Evolutionary conservation across 805 yeast genomes (phyloP), one percentile per base, ranked within the genome.

Genomic region (Yarrowia sp.): DNA sequence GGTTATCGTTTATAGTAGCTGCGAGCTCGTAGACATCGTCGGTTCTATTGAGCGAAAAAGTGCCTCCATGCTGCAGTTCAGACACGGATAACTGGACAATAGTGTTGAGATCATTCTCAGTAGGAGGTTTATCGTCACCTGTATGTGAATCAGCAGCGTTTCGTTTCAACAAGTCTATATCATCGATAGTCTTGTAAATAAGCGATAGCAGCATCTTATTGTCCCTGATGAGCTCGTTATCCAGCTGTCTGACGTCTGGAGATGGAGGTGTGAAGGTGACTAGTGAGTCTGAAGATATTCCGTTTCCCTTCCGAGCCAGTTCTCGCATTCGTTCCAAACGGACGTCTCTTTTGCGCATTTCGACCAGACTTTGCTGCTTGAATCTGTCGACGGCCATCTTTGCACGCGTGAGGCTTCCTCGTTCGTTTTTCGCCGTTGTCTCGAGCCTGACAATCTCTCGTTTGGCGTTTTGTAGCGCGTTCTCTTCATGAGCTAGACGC

Each of bases 261-360:
- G 48, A 67, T 63, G 46, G 73, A 46, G 61, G 71, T 67, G 68
- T 64, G 59, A 19, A 61, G 32, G 69, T 66, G 58, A 5, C 71
- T 56, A 36, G 69, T 52, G n/a, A 72, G 64, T 38, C 74, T 71
- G 41, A 70, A 46, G n/a, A 71, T 68, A 19, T 68, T 70, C 5
- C 40, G 40, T 15, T 64, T 11, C 58, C 48, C 14, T 56, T 41
- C 12, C 58, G 59, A 8, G 72, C 40, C 40, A 74, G 70, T n/a
- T 72, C 73, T 43, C 70, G 71, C 55, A 73, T 52, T 35, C 69
- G 26, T 9, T 70, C 70, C 26, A 73, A 65, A 32, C 73, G 73
- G 38, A 74, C 69, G 61, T 74, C 76, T 9, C 74, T 50, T 50
- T 68, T 73, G 16, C 76, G 66, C 52, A 74, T 64, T 35, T 74